Conservation (phyloP, 2,329 filamentous ascomycete species). For the Emmonsiellopsis sp. region DNA sequence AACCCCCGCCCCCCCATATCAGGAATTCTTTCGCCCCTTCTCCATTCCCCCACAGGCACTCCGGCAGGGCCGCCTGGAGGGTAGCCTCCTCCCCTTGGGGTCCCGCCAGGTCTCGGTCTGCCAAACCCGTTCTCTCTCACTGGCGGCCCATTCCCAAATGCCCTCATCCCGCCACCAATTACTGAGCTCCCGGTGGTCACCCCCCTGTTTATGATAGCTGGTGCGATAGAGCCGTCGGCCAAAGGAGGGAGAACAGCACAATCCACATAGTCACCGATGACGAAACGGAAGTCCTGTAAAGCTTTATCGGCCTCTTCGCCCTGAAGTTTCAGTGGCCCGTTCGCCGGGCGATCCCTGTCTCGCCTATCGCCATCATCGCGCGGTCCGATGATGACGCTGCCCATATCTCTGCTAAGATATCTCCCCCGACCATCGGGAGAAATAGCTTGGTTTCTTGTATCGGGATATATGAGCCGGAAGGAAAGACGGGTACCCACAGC, state of each 20-base stretch:
- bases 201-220: slow-evolving; percentile 44
- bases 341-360: slow-evolving; percentile 31
- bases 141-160: slow-evolving; percentile 18
- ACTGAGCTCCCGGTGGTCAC: slow-evolving; percentile 37
- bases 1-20: slow-evolving; percentile 30
- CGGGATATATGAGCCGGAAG: slow-evolving; percentile 79
- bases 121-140: slow-evolving; percentile 38
- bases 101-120: slow-evolving; percentile 29
- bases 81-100: slow-evolving; percentile 31
- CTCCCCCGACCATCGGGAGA: slow-evolving; percentile 43
- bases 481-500: slow-evolving; percentile 74
- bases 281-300: slow-evolving; percentile 66
- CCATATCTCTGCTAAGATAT: slow-evolving; percentile 72
- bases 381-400: slow-evolving; percentile 65
- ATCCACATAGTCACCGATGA: slow-evolving; percentile 81
- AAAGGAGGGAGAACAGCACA: slow-evolving; percentile 72
- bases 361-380: slow-evolving; percentile 23
- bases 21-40: slow-evolving; percentile 39
- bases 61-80: slow-evolving; percentile 28
- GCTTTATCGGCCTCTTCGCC: slow-evolving; percentile 62
- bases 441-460: slow-evolving; percentile 44
- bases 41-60: slow-evolving; percentile 40
- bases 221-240: slow-evolving; percentile 63
- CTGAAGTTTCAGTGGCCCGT: slow-evolving; percentile 33
- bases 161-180: slow-evolving; percentile 33